Conservation (phyloP, 148 eudicot species). For the Gaultheria prostrata region DNA sequence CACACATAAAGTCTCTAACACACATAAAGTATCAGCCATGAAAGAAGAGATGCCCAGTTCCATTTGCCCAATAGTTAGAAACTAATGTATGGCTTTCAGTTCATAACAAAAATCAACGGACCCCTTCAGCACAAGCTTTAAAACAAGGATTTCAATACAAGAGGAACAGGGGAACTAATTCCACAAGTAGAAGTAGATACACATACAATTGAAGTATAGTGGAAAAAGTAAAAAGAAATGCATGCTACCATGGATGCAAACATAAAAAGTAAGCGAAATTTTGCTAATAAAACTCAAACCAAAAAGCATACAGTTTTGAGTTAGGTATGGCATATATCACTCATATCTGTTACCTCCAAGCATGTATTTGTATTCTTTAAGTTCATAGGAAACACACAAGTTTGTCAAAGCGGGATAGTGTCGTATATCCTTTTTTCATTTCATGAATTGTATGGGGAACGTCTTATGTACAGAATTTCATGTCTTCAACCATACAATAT, state of each 20-base stretch:
- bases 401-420: not conserved
- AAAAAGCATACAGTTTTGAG: not conserved
- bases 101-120: not conserved
- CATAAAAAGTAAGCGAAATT: not conserved
- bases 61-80: not conserved
- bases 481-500: not conserved
- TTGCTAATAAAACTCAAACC: not conserved
- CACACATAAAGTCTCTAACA: not conserved
- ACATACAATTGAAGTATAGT: not conserved
- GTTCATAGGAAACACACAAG: not conserved
- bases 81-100: not conserved
- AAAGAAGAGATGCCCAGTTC: not conserved
- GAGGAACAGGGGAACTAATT: not conserved
- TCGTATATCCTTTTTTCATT: not conserved
- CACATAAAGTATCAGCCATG: not conserved
- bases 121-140: not conserved
- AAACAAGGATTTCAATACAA: not conserved
- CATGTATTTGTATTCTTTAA: not conserved
- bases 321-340: not conserved
- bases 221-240: not conserved
- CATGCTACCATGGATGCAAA: not conserved
- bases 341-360: not conserved
- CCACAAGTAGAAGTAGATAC: not conserved
- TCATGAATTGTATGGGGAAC: not conserved
- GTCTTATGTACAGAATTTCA: not conserved